Evolutionary conservation across 495 filamentous ascomycete genomes (phyloP).

Genomic region (Bryoglossum gracile): DNA sequence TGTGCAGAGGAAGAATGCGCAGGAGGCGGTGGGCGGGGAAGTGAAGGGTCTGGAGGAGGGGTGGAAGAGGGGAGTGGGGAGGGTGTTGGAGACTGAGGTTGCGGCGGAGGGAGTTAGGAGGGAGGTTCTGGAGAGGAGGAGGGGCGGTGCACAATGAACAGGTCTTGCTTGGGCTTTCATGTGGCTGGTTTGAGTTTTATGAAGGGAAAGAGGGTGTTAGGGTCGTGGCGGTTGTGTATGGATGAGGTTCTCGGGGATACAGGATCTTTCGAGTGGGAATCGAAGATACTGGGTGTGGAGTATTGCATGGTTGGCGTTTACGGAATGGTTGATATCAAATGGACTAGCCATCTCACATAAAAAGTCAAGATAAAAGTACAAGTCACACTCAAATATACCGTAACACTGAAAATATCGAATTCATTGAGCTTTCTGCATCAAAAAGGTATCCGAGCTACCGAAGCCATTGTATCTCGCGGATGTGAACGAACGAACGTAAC

Average conservation of each 20-base stretch:
- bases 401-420: background rate
- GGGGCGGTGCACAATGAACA: slow-evolving; percentile 15
- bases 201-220: background rate
- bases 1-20: slow-evolving; percentile 57
- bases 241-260: too few species aligned
- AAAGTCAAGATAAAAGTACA: background rate
- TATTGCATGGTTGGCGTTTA: background rate
- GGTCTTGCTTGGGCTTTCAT: background rate
- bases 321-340: background rate
- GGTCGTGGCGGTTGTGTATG: background rate
- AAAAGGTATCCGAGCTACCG: slow-evolving; percentile 23
- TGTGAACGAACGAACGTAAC: slow-evolving; percentile 24
- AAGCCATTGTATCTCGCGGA: slow-evolving; percentile 20
- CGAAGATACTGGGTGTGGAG: too few species aligned
- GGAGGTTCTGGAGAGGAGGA: slow-evolving; percentile 52
- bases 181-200: background rate
- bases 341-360: background rate
- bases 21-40: slow-evolving; percentile 63
- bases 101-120: slow-evolving; percentile 61
- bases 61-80: slow-evolving; percentile 66
- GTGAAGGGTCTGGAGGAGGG: slow-evolving; percentile 59
- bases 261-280: too few species aligned
- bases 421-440: slow-evolving; percentile 18
- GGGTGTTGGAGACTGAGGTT: slow-evolving; percentile 66
- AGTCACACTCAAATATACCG: background rate